These are phyloP conservation scores for Vigna mungo DNA, from an alignment of 306 rosid species.

Conservation along the genomic window DNA sequence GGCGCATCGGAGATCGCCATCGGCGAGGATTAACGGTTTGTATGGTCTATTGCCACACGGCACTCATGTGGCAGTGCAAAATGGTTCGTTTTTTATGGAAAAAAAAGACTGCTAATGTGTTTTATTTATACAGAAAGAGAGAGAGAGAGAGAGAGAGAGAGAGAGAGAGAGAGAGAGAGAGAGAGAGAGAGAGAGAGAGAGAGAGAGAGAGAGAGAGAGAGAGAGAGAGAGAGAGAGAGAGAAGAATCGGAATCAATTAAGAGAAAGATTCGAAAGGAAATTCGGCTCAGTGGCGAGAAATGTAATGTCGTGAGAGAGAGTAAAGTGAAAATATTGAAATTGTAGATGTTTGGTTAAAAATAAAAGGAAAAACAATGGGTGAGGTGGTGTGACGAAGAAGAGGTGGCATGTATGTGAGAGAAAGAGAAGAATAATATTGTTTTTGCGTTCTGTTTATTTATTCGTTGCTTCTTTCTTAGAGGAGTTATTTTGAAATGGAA, in stretches of 20 bases:
- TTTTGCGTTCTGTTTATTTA: not conserved
- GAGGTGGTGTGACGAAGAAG: constrained; percentile 11
- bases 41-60: constrained; percentile 2
- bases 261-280: constrained; percentile 32
- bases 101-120: not conserved
- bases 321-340: not conserved
- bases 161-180: not conserved
- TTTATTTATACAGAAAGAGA: not conserved
- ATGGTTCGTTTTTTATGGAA: not conserved
- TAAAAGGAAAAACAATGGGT: not conserved
- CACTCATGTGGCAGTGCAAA: constrained; percentile 32
- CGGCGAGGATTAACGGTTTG: constrained; percentile 7
- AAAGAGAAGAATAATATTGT: constrained; percentile 19
- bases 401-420: not conserved
- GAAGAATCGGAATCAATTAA: constrained; percentile 16
- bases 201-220: not conserved
- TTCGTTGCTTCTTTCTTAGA: not conserved
- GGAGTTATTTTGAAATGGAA: not conserved
- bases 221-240: not conserved
- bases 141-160: not conserved
- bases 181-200: not conserved
- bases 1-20: constrained; percentile 73
- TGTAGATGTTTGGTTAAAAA: not conserved
- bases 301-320: not conserved
- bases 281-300: not conserved